phyloP scores from a whole-genome alignment of 768 basidiomycete species.

The Podaxis sp. region DNA sequence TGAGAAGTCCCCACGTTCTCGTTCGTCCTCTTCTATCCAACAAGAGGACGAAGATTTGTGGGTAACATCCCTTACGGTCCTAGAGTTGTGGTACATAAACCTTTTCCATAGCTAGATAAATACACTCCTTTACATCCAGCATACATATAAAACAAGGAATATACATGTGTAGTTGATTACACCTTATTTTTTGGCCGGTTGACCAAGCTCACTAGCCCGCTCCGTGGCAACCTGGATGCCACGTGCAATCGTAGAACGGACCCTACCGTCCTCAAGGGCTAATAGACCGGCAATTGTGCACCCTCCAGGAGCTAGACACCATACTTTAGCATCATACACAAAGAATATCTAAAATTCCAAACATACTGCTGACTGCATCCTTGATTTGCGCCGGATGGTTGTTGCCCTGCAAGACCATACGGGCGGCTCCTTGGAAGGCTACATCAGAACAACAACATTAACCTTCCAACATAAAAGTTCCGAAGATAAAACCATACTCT shows the following conservation, averaged over 20 bases:
- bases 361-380: conserved; percentile 94
- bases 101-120: not conserved
- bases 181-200: conserved; percentile 52
- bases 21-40: conserved; percentile 19
- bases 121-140: not conserved
- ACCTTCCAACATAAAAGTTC: not conserved
- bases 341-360: not conserved
- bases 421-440: conserved; percentile 95
- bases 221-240: conserved; percentile 94
- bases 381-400: conserved; percentile 95
- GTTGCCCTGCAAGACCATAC: conserved; percentile 90
- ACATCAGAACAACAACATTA: conserved; percentile 13
- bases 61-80: conserved; percentile 22
- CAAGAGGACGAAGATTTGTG: conserved; percentile 21
- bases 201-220: conserved; percentile 82
- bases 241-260: conserved; percentile 92
- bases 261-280: conserved; percentile 89
- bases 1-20: conserved; percentile 25
- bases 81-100: not conserved
- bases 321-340: not conserved
- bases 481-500: conserved; percentile 57
- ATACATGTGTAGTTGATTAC: not conserved
- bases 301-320: conserved; percentile 81
- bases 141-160: not conserved
- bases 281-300: conserved; percentile 98